Evolutionary conservation across 2,329 filamentous ascomycete species (phyloP).

Genomic region (Alternaria sp.): DNA sequence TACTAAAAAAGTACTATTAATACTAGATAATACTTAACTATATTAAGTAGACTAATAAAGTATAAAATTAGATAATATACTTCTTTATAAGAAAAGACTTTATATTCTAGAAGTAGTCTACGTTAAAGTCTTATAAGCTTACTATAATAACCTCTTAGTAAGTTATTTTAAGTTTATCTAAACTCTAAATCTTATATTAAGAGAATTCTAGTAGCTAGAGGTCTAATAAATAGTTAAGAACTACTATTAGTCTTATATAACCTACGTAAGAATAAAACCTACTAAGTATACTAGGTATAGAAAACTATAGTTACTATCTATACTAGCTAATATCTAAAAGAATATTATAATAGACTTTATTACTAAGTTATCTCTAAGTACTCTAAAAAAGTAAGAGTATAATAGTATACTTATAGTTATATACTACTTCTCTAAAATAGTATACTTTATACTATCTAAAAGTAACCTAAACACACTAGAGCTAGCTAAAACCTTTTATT

Average conservation of each 20-base stretch:
- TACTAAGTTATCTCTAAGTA: too few relatives aligned
- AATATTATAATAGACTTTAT: too few relatives aligned
- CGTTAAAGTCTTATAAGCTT: not conserved
- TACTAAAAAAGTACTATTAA: not conserved
- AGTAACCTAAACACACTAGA: not conserved
- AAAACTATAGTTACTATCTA: too few relatives aligned
- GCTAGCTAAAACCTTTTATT: not conserved
- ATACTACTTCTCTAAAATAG: not conserved
- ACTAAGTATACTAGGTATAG: too few relatives aligned
- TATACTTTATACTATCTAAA: not conserved
- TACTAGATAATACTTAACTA: not conserved
- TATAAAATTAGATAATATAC: not conserved
- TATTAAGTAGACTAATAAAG: not conserved
- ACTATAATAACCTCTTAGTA: not conserved
- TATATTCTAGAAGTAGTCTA: not conserved
- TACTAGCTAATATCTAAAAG: too few relatives aligned
- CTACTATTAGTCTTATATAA: too few relatives aligned
- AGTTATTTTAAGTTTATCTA: not conserved
- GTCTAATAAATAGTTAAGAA: too few relatives aligned
- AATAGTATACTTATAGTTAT: not conserved
- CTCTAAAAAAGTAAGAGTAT: not conserved
- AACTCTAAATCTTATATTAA: too few relatives aligned
- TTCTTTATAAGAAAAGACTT: not conserved
- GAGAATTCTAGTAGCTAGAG: too few relatives aligned
- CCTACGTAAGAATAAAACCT: too few relatives aligned